Percentiles rank a stretch among this genome's conserved stretches.
phyloP scores from a whole-genome alignment of 2,329 filamentous ascomycete genomes.

The Aspergillus novoparasiticus region DNA sequence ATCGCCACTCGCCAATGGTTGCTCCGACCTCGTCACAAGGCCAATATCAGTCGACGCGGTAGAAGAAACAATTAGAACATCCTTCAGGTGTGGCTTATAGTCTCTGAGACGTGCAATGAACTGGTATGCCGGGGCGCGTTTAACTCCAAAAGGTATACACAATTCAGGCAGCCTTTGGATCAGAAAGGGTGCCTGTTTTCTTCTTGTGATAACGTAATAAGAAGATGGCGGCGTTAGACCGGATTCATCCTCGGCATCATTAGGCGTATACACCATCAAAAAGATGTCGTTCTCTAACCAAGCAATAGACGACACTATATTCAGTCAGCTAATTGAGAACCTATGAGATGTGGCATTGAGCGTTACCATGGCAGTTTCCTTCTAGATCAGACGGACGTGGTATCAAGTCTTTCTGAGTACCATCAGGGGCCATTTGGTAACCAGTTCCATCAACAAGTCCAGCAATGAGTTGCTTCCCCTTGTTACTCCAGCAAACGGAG shows the following conservation, averaged over 20 bases:
- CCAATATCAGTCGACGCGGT: slow-evolving; percentile 80
- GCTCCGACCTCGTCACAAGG: slow-evolving; percentile 72
- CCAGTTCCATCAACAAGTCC: slow-evolving; percentile 80
- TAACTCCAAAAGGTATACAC: slow-evolving; percentile 70
- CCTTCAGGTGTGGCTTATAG: slow-evolving; percentile 78
- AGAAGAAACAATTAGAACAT: slow-evolving; percentile 79
- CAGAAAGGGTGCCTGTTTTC: slow-evolving; percentile 62
- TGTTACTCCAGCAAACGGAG: slow-evolving; percentile 87
- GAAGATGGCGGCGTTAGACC: slow-evolving; percentile 60
- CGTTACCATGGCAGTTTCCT: slow-evolving; percentile 66
- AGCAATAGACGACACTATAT: slow-evolving; percentile 69
- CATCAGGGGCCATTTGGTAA: slow-evolving; percentile 81
- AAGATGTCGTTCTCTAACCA: slow-evolving; percentile 92
- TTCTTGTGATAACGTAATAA: slow-evolving; percentile 78
- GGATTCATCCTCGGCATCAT: slow-evolving; percentile 55
- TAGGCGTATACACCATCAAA: slow-evolving; percentile 74
- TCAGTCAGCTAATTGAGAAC: slow-evolving; percentile 20
- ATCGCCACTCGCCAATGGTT: slow-evolving; percentile 64
- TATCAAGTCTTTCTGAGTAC: slow-evolving; percentile 74
- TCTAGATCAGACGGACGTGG: slow-evolving; percentile 72
- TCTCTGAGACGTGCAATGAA: slow-evolving; percentile 75
- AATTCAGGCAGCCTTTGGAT: slow-evolving; percentile 77
- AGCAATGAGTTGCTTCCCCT: slow-evolving; percentile 88
- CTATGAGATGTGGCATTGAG: slow-evolving; percentile 10
- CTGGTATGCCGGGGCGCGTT: slow-evolving; percentile 71